A percentile compares a stretch with the other conserved stretches of the same genome.
phyloP scores from a whole-genome alignment of 108 stramenopile species.

The Fragilariopsis cylindrus region DNA sequence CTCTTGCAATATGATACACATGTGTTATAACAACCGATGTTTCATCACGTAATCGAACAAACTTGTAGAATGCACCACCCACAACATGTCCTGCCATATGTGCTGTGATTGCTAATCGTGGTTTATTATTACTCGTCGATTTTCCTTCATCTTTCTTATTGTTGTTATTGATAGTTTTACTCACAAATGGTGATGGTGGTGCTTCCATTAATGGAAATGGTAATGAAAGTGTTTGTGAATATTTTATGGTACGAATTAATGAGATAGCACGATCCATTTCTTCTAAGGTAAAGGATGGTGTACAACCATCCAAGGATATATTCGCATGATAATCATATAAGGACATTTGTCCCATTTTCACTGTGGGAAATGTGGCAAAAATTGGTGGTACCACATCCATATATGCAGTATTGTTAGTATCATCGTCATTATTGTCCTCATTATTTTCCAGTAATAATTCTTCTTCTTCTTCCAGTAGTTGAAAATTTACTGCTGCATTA shows the following conservation, averaged over 20 bases:
- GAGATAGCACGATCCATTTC: slow-evolving; percentile 87
- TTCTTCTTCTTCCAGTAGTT: background rate
- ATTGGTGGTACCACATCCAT: slow-evolving; percentile 57
- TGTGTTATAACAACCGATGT: slow-evolving; percentile 69
- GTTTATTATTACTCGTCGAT: background rate
- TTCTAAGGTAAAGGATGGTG: slow-evolving; percentile 79
- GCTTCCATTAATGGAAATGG: slow-evolving; percentile 23
- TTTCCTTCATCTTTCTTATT: background rate
- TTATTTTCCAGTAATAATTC: background rate
- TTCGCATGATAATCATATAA: slow-evolving; percentile 91
- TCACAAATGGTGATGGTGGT: background rate
- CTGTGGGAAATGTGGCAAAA: slow-evolving; percentile 91
- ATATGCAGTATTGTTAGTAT: background rate
- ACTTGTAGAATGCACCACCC: slow-evolving; percentile 80
- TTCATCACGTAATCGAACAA: slow-evolving; percentile 74
- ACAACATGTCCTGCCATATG: slow-evolving; percentile 87
- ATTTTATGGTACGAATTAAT: slow-evolving; percentile 78
- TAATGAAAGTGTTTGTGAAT: slow-evolving; percentile 77
- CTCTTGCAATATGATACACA: slow-evolving; percentile 81
- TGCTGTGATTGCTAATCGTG: slow-evolving; percentile 63
- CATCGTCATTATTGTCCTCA: background rate
- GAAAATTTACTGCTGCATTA: background rate
- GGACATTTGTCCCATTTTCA: slow-evolving; percentile 97
- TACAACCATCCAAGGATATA: slow-evolving; percentile 66
- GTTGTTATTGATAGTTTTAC: background rate